Evolutionary conservation across 2,329 filamentous ascomycete species (phyloP), one percentile per base, ranked within the genome.

Genomic region (Trichocomaceae sp.): DNA sequence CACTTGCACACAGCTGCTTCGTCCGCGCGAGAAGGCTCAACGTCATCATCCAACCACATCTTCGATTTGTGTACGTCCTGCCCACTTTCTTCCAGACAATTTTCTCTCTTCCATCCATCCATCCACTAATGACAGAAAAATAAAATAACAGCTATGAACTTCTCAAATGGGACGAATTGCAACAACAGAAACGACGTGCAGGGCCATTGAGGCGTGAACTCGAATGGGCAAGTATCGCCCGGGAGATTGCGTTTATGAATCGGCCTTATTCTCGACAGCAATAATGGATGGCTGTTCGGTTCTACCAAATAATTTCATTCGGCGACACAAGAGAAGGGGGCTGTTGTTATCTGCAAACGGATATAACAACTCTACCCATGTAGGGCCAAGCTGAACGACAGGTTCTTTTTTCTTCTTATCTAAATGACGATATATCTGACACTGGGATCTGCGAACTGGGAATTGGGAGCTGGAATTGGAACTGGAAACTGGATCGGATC

Each of bases 41-140:
- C 66, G 93, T 99, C 51, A 99, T 99, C 60, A 97, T 99, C 60
- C 93, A 99, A 70, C 93, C 93, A 12, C 92, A 99, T 75, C 79
- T 99, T 54, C 83, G 90, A 56, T 99, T 99, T 73, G 87, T 88
- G 62, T 96, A 67, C 65, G 71, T 60, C 13, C 8, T 29, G 26
- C 9, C 62, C 47, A 46, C 41, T 19, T 7, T 13, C n/a, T 5
- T 42, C 31, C 47, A 12, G 10, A 26, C 7, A 29, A 29, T 8
- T 9, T 22, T 23, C 26, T 44, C 4, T 9, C 7, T 29, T 15
- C 13, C 9, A 37, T 26, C 15, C n/a, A n/a, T n/a, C n/a, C n/a
- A n/a, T n/a, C 33, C 33, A 31, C 6, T 44, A 39, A 33, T 54
- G 49, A 42, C 63, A 66, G 33, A 69, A 55, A 22, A 26, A 8